Base-by-base conservation (phyloP, 352 stramenopile genomes). In the Pythium apleroticum region DNA sequence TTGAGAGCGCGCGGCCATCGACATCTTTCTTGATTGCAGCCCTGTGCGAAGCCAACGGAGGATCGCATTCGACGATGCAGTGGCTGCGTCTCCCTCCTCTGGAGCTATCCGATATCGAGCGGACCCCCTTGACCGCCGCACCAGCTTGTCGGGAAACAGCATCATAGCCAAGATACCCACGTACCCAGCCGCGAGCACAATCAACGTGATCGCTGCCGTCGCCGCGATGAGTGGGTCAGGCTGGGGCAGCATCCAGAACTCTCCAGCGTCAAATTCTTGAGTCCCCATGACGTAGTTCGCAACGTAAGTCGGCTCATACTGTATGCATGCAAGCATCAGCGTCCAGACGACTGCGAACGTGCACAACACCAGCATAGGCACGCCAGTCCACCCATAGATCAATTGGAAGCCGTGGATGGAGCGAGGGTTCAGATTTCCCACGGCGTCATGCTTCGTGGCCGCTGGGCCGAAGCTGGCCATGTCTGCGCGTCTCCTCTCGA, bases 231-330 rank as follows among this genome's bases (percentile, higher is more conserved):
- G 0, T 9, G 54, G 11, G 6, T 77, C 60, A 9, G 69, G 62
- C 15, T 66, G 56, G 28, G 73, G 65, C 10, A 84, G 63, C 48
- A 78, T 43, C 76, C 78, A 87, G 24, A 87, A 84, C 33, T 81
- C 73, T 33, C 78, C 71, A 37, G 68, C 69, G 62, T 81, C 73
- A 17, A 81, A 81, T 6, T 70, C 39, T 19, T 60, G 61, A 7
- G 71, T 81, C 20, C 74, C 68, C 71, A 78, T 80, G 3, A 84
- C n/a, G 2, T 37, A 49, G 37, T 81, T 84, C 0, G 73, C 72
- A 28, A 75, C 64, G 14, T 75, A 48, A 0, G 55, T 77, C 17
- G 74, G 61, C 27, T 74, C 65, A 0, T 77, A 61, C 57, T 84
- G 76, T 31, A 78, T 71, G 20, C 69, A 67, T 1, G 74, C 76